Base-by-base conservation (phyloP, 2,329 filamentous ascomycete genomes). In the Fusarium multiceps region DNA sequence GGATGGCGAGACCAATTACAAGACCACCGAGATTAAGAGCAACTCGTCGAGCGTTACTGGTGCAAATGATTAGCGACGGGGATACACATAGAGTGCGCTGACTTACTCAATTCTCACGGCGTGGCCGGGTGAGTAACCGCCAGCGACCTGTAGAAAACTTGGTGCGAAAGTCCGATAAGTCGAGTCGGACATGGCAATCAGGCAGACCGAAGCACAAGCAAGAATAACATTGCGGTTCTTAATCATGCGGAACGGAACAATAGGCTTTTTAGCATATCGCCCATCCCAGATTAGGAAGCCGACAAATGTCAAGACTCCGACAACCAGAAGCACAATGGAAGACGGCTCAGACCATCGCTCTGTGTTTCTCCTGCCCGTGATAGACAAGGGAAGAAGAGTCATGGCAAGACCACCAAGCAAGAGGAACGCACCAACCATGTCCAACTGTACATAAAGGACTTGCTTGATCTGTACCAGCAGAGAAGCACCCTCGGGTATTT, bases 151-250 rank as follows among this genome's bases (percentile, higher is more conserved):
- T 0, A 71, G 18, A 12, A 71, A 71, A 2, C 68, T 71, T 0
- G 68, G 60, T 4, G 70, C 50, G 6, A 71, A 71, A 0, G 68
- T 68, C 4, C 68, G 41, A 14, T 71, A 71, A 3, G 70, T 53
- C 3, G 67, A 71, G 14, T 71, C 68, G 3, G 68, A 69, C 67
- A 71, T 71, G 2, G 68, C 63, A 30, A 71, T 71, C 23, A 64
- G 27, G 10, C 59, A 59, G 0, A 63, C 68, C 0, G 67, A 71
- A 10, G 47, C 68, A 20, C 68, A 71, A 1, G 68, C 68, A 4
- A 71, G 27, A 4, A 71, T 58, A 10, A 71, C 68, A 5, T 71
- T 71, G 25, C 68, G 63, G 7, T 71, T 63, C 2, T 49, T 51
- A 8, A 71, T 71, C 5, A 68, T 71, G 7, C 67, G 68, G n/a